Base-by-base conservation (phyloP, 164 flowering plant species). In the Magnolia changhungtana region DNA sequence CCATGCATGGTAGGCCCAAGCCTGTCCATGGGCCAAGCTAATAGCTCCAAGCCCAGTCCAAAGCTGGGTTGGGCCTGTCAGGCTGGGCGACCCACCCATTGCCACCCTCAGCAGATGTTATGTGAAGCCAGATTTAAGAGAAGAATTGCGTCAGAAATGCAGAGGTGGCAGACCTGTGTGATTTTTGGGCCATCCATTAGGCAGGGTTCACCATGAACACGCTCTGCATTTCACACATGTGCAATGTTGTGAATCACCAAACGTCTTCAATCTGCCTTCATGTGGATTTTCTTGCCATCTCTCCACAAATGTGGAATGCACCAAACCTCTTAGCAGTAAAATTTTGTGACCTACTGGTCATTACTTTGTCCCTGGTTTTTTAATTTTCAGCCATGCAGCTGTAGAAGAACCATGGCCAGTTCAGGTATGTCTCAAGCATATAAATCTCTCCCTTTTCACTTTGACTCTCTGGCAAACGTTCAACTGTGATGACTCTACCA, bases 351-450 rank as follows among this genome's bases (percentile, higher is more conserved):
- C 37, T 55, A 3, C 16, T 55, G 59, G 16, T 55, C 59, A 9
- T 9, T 51, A n/a, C 45, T 69, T 80, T 84, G 80, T 84, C 78
- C 19, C 20, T 73, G 76, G 64, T 27, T 64, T 37, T 79, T 21
- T 80, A 29, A 50, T 14, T 72, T 86, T 71, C 89, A 88, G 92
- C 84, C 85, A 20, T 81, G 81, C 65, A 85, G 88, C 82, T 88
- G 88, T 74, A 76, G 71, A 82, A 74, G 81, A 67, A 77, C 58
- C 70, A 55, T 64, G 59, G 69, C 59, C 16, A 58, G 50, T 81
- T 82, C 83, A 85, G 91, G 95, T 90, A 76, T 23, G 77, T 72
- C 21, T 72, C 23, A 10, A 76, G 18, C 20, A 4, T 59, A 63
- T 27, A 64, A 21, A 19, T 29, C 18, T 20, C n/a, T 18, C 14